Evolutionary conservation across 495 filamentous ascomycete species (phyloP), one percentile per base, ranked within the genome.

Genomic region (Daldinia bambusicola): DNA sequence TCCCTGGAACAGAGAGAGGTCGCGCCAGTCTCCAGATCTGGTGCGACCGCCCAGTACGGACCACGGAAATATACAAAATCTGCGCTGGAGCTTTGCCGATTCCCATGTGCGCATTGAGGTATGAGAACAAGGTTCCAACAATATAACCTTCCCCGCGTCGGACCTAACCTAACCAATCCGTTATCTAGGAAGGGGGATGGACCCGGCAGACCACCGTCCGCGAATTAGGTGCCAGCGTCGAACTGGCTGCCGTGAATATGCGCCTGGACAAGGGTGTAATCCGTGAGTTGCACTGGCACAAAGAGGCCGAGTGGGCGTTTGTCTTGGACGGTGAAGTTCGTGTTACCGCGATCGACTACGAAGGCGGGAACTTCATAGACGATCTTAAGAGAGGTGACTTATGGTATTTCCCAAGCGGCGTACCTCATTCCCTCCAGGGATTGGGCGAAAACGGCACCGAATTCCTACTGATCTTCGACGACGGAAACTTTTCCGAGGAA

Each of bases 361-460:
- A 91, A 59, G 89, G 89, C 7, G 89, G 85, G 26, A 89, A 84
- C 71, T 91, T 91, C 73, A 86, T 91, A 60, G 89, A 91, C 65
- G 89, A 91, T 72, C 79, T 91, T n/a, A 81, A 86, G 63, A 86
- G 86, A 61, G 90, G 90, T 13, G 90, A 92, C 74, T 79, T 92
- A 2, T 92, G 90, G 90, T 92, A 91, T 72, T 92, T 91, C 78
- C 90, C 89, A n/a, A 84, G 85, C 30, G 90, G 90, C 10, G 84
- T 90, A 43, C 89, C 90, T 2, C 90, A 92, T 77, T 89, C 87
- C 0, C 83, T 92, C 6, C 90, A 92, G 63, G 90, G 89, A 4
- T 81, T 92, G 0, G 79, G 84, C 62, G 79, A 83, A 7, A 89
- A 91, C 67, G 90, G 89, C 30, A 90, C 88, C 22, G 90, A 92